phyloP scores from a whole-genome alignment of 768 basidiomycete genomes.

The Candolleomyces aberdarensis region DNA sequence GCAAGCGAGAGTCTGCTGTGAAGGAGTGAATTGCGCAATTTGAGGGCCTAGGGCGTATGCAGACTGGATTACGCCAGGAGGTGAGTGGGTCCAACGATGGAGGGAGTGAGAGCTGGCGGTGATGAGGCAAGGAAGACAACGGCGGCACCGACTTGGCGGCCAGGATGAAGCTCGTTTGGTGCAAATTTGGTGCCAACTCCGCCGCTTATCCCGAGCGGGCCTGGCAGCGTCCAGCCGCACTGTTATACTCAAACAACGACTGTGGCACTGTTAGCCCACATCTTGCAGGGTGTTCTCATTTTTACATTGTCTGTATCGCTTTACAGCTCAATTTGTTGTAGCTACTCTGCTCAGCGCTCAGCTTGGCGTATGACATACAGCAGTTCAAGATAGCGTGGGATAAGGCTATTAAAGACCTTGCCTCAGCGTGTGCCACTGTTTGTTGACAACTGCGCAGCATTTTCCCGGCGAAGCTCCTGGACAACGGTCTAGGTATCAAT shows the following conservation, averaged over 20 bases:
- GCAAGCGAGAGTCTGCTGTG: no score
- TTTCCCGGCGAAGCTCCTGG: constrained; percentile 78
- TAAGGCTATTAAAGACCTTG: constrained; percentile 5
- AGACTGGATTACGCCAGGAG: constrained; percentile 1
- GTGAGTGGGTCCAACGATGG: constrained; percentile 2
- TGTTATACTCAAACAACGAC: constrained; percentile 1
- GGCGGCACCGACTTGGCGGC: constrained; percentile 3
- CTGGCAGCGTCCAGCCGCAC: neutral
- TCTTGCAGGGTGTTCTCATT: no score
- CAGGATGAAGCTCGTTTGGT: constrained; percentile 6
- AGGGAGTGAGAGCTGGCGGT: constrained; percentile 8
- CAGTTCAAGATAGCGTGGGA: constrained; percentile 4
- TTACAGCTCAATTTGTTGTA: neutral
- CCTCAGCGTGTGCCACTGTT: constrained; percentile 19
- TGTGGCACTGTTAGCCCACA: neutral
- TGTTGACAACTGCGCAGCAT: constrained; percentile 29
- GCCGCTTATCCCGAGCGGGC: constrained; percentile 18
- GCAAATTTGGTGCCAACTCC: constrained; percentile 24
- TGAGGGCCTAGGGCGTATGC: neutral
- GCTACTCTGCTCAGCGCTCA: neutral
- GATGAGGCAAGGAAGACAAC: constrained; percentile 10
- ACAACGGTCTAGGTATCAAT: constrained; percentile 64
- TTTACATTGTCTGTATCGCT: no score
- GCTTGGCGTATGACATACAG: neutral
- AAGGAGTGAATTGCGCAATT: neutral